A percentile compares a stretch with the other conserved stretches of the same genome.
These are phyloP conservation scores for Epichloe sylvatica DNA, from an alignment of 2,329 filamentous ascomycete genomes.

Conservation along the genomic window DNA sequence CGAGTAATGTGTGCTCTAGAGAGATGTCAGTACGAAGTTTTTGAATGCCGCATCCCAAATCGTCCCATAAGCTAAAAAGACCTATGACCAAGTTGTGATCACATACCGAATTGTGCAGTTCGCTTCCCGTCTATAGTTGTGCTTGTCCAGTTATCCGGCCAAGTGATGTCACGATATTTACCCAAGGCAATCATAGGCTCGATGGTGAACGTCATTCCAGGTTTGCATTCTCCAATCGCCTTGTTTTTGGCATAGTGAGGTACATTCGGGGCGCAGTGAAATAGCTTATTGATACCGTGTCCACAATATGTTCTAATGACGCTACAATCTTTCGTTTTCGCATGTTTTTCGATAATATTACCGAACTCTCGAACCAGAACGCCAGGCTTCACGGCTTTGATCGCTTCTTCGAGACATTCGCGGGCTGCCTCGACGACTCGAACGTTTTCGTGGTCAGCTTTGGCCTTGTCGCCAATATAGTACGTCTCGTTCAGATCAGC, in stretches of 20 bases:
- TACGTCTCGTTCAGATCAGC: conserved; percentile 97
- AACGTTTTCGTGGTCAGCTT: conserved; percentile 71
- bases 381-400: conserved; percentile 84
- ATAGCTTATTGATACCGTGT: conserved; percentile 85
- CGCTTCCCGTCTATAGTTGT: conserved; percentile 77
- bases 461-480: conserved; percentile 83
- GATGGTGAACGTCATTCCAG: conserved; percentile 97
- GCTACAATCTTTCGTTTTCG: conserved; percentile 71
- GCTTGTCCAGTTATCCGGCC: conserved; percentile 98
- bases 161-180: conserved; percentile 82
- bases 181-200: conserved; percentile 96
- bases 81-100: not conserved
- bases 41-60: not conserved
- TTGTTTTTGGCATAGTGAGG: conserved; percentile 99
- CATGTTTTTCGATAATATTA: conserved; percentile 88
- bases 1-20: conserved; percentile 65
- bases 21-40: not conserved
- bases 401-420: conserved; percentile 81
- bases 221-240: conserved; percentile 83
- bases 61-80: not conserved
- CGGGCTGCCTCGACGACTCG: conserved; percentile 82
- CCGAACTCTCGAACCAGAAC: conserved; percentile 87
- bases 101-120: conserved; percentile 82
- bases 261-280: conserved; percentile 87
- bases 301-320: conserved; percentile 95